Conservation (phyloP, 2,329 filamentous ascomycete genomes). For the Neopestalotiopsis clavispora region DNA sequence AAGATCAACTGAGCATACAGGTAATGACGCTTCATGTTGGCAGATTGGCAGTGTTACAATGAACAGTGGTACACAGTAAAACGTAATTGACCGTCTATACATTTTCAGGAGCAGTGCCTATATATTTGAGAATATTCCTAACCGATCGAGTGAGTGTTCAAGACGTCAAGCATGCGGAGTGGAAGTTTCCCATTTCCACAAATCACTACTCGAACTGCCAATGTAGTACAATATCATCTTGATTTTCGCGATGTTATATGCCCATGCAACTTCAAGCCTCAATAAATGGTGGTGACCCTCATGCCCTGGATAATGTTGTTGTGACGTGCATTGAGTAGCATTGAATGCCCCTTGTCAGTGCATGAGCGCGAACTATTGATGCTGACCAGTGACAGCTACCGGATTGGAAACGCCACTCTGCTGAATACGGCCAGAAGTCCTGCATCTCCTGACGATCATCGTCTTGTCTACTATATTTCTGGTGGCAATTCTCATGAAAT, state of each 20-base stretch:
- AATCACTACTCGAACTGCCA: neutral
- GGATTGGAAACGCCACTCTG: too few species aligned
- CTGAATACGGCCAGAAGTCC: too few species aligned
- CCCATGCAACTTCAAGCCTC: neutral
- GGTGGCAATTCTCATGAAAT: too few species aligned
- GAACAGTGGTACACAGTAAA: neutral
- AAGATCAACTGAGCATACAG: neutral
- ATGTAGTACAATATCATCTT: too few species aligned
- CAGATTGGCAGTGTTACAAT: neutral
- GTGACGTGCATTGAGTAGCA: too few species aligned
- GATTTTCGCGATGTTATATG: neutral
- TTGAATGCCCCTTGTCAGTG: too few species aligned
- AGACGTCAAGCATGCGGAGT: too few species aligned
- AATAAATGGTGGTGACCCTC: neutral
- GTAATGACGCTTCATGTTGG: neutral
- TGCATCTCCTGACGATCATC: neutral
- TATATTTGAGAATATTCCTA: neutral
- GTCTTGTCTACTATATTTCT: too few species aligned
- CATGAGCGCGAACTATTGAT: too few species aligned
- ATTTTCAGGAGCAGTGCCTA: neutral
- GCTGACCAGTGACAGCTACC: too few species aligned
- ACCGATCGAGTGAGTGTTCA: too few species aligned
- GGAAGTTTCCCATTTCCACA: neutral
- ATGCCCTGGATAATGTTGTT: too few species aligned
- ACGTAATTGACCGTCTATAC: neutral